Evolutionary conservation across 2,329 filamentous ascomycete genomes (phyloP), one percentile per base, ranked within the genome.

Genomic region (Pseudopyrenochaeta lycopersici): DNA sequence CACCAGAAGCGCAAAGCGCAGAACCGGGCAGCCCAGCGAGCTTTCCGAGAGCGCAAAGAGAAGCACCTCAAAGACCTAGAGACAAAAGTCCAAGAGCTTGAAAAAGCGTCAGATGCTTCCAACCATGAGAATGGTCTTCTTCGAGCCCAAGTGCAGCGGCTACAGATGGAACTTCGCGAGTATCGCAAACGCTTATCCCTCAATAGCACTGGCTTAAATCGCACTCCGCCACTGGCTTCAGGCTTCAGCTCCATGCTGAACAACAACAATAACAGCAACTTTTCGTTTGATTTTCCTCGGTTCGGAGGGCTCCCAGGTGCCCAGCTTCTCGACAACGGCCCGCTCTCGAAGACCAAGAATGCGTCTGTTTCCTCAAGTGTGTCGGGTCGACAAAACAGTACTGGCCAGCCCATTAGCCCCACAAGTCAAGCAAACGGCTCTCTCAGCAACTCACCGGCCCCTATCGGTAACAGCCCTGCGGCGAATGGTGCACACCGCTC

Each of bases 251-350:
- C 76, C 29, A 74, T 74, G 68, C 76, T 79, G 52, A 76, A 69
- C 18, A 77, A 80, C 73, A 88, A 87, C 63, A 80, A 88, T 49
- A 87, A 83, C 67, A 89, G 90, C 58, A 89, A 90, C 73, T 98
- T 98, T 72, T 89, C 94, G 63, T 98, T 99, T 66, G 94, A 98
- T 64, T 98, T 98, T 62, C 94, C 95, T 61, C 93, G 90, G 72
- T 98, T 99, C 68, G 95, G 95, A 41, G 84, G 88, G 54, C 83
- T 96, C 21, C 84, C 85, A 17, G 80, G 79, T 23, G 76, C 79
- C 3, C 81, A 84, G 56, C 77, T 85, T 11, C 81, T 85, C 55
- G 81, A 76, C 55, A 81, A 80, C 50, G 74, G 77, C n/a, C 72
- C 78, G 7, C 61, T 77, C 11, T 67, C 66, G 29, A 70, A 67